phyloP scores from a whole-genome alignment of 2,329 filamentous ascomycete species.

The Pestalotiopsis sp. region DNA sequence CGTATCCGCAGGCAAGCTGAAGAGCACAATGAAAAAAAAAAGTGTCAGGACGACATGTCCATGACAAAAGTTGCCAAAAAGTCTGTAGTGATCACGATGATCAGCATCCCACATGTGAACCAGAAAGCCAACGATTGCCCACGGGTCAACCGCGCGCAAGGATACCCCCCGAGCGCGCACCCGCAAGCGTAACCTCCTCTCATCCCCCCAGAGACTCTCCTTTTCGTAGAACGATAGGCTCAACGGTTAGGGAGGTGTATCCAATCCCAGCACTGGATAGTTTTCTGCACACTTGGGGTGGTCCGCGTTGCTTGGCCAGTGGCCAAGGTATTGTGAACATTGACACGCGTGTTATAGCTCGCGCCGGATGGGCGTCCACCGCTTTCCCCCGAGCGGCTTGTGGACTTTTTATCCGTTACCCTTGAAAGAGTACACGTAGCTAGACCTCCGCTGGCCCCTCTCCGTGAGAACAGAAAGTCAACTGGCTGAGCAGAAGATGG shows the following conservation, averaged over 20 bases:
- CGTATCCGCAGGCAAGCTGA: background rate
- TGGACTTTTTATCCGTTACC: background rate
- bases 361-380: background rate
- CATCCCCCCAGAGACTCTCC: background rate
- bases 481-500: background rate
- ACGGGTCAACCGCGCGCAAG: background rate
- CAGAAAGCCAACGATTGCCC: background rate
- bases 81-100: background rate
- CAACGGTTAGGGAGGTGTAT: background rate
- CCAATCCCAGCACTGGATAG: background rate
- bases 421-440: conserved; percentile 1
- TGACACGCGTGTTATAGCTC: conserved; percentile 2
- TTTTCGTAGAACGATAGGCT: too few relatives aligned
- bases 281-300: background rate
- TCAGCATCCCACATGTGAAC: background rate
- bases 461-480: background rate
- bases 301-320: background rate
- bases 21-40: background rate
- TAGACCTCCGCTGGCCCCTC: background rate
- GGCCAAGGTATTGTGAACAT: background rate
- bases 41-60: background rate
- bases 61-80: background rate
- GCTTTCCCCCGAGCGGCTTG: background rate
- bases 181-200: background rate
- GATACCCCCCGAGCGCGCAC: background rate